Base-by-base conservation (phyloP, 371 early-diverging fungal species). In the Syncephalastrum monosporum region DNA sequence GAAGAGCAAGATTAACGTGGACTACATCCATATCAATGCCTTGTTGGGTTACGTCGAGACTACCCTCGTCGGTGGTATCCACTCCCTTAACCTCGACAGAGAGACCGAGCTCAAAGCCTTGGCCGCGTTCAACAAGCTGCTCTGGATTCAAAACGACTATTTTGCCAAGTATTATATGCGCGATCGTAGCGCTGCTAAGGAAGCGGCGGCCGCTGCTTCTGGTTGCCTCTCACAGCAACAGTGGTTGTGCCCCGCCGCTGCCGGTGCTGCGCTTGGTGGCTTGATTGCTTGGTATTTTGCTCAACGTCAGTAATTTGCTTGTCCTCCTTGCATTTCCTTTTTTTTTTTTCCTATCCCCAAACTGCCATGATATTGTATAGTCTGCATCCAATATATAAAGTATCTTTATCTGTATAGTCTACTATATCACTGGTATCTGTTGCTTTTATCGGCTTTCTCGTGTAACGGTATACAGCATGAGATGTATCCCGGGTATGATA, bases 121-220 rank as follows among this genome's bases (percentile, higher is more conserved):
- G 16, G 67, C 77, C 5, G 93, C 94, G 2, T 91, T 91, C 58
- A 85, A 82, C 73, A 93, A 93, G 77, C 73, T 93, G 41, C 75
- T 93, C 21, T 93, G 93, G 93, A 81, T 93, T 54, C 93, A 93
- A 72, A 93, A 90, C 60, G 93, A 93, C 63, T 80, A 88, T 52
- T 93, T 93, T 72, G 84, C 88, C 42, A 84, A 84, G 67, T 91
- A 88, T 60, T 93, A 93, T 50, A 81, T 84, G 60, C 74, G 72
- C 13, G 64, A 68, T 54, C 24, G n/a, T 6, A 42, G 42, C 14
- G 14, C 47, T 21, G 55, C 47, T 3, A 42, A 68, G 19, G 56
- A 57, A 14, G 54, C 47, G 16, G 49, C 56, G 4, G 43, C 52
- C 13, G 25, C 52, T 23, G 5, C 41, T 13, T 29, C 38, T 24